Percentiles rank a stretch among this genome's conserved stretches.
These are phyloP conservation scores for Fusarium musae DNA, from an alignment of 2,329 filamentous ascomycete species.

Conservation along the genomic window DNA sequence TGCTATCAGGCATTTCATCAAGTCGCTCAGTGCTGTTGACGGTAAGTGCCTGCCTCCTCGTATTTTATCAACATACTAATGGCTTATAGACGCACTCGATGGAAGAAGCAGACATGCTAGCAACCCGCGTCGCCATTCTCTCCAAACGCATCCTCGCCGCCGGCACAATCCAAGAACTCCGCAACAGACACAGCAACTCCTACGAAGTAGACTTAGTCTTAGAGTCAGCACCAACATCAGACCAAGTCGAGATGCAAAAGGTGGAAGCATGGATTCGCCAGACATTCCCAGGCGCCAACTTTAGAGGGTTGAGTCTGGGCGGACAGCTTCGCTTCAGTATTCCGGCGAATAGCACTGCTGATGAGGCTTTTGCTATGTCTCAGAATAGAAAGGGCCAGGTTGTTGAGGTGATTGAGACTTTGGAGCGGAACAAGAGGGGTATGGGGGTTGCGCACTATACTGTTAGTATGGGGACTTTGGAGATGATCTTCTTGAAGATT, in stretches of 20 bases:
- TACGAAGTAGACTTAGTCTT: constrained; percentile 83
- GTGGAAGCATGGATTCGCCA: neutral
- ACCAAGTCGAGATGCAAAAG: constrained; percentile 17
- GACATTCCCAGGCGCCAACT: neutral
- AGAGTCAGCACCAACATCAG: constrained; percentile 75
- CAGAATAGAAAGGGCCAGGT: neutral
- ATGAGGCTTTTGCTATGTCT: neutral
- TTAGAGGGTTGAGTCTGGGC: neutral
- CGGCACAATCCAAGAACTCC: constrained; percentile 74
- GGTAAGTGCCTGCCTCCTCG: accelerated
- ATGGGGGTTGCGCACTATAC: neutral
- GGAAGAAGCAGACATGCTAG: constrained; percentile 83
- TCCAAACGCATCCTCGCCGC: constrained; percentile 82
- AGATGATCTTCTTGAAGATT: constrained; percentile 8
- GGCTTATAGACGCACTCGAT: constrained; percentile 71
- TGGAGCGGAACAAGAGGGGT: neutral
- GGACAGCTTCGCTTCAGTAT: neutral
- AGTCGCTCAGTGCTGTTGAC: constrained; percentile 77
- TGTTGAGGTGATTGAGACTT: neutral
- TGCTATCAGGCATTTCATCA: constrained; percentile 71
- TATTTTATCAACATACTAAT: neutral
- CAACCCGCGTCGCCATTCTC: constrained; percentile 74
- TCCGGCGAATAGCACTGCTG: neutral
- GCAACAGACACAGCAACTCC: constrained; percentile 76
- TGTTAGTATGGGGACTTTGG: constrained; percentile 1